Evolutionary conservation across 306 rosid species (phyloP).

Genomic region (Bauhinia variegata): DNA sequence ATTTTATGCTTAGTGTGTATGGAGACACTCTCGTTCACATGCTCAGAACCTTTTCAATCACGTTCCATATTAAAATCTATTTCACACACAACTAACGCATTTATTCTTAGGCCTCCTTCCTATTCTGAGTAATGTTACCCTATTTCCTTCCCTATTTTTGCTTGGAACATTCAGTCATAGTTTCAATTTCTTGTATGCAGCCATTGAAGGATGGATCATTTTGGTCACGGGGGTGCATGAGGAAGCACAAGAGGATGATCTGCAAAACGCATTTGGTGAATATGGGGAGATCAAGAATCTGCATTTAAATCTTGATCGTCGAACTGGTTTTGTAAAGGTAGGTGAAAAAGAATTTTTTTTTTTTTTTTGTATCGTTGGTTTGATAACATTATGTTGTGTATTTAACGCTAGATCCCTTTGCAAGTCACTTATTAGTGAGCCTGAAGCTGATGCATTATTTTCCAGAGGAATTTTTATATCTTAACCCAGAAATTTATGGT

Average conservation of each 20-base stretch:
- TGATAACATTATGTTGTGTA: background rate
- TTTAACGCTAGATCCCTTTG: background rate
- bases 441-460: too few species aligned
- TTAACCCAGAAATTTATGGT: background rate
- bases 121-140: background rate
- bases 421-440: background rate
- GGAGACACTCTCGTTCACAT: too few species aligned
- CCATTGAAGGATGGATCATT: slow-evolving; percentile 98
- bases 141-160: background rate
- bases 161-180: background rate
- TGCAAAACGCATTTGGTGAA: slow-evolving; percentile 84
- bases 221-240: slow-evolving; percentile 95
- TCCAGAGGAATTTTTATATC: too few species aligned
- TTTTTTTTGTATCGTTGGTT: background rate
- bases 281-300: slow-evolving; percentile 92
- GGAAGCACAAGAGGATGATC: slow-evolving; percentile 97
- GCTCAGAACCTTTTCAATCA: background rate
- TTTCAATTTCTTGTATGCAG: slow-evolving; percentile 44
- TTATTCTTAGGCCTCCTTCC: background rate
- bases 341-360: background rate
- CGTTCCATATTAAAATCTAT: background rate
- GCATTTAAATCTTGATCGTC: slow-evolving; percentile 96
- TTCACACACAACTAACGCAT: background rate
- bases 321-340: slow-evolving; percentile 95
- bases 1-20: too few species aligned